phyloP scores from a whole-genome alignment of 1,284 basidiomycete genomes.

The Austroboletus rostrupii region DNA sequence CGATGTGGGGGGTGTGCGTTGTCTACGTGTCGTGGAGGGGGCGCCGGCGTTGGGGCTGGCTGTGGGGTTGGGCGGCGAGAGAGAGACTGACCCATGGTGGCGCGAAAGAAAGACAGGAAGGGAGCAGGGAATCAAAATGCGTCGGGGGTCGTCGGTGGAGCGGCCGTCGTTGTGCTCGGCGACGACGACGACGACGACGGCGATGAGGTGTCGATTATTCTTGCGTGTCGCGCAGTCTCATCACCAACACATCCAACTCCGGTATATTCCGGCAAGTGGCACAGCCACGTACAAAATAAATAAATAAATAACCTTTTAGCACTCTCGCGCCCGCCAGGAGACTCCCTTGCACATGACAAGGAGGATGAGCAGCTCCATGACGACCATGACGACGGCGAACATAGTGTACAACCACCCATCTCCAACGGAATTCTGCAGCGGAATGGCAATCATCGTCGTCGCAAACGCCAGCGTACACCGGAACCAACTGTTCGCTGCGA shows the following conservation, averaged over 20 bases:
- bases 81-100: constrained; percentile 28
- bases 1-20: constrained; percentile 8
- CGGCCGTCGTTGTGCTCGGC: constrained; percentile 14
- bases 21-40: constrained; percentile 8
- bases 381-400: constrained; percentile 58
- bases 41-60: constrained; percentile 1
- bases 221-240: constrained; percentile 25
- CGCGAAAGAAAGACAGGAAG: constrained; percentile 2
- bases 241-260: constrained; percentile 22
- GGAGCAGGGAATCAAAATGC: neutral
- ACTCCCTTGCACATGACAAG: constrained; percentile 47
- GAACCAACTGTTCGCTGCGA: constrained; percentile 69
- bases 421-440: constrained; percentile 56
- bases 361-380: constrained; percentile 51
- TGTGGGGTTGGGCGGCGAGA: constrained; percentile 19
- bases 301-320: constrained; percentile 11
- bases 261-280: constrained; percentile 16
- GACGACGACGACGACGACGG: constrained; percentile 18
- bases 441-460: constrained; percentile 65
- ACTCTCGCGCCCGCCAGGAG: constrained; percentile 36
- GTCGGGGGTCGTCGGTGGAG: constrained; percentile 5
- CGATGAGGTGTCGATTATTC: constrained; percentile 22
- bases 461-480: constrained; percentile 69
- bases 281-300: constrained; percentile 21
- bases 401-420: constrained; percentile 76